Conservation (phyloP, 2,329 filamentous ascomycete species). For the Colletotrichum sojae region DNA sequence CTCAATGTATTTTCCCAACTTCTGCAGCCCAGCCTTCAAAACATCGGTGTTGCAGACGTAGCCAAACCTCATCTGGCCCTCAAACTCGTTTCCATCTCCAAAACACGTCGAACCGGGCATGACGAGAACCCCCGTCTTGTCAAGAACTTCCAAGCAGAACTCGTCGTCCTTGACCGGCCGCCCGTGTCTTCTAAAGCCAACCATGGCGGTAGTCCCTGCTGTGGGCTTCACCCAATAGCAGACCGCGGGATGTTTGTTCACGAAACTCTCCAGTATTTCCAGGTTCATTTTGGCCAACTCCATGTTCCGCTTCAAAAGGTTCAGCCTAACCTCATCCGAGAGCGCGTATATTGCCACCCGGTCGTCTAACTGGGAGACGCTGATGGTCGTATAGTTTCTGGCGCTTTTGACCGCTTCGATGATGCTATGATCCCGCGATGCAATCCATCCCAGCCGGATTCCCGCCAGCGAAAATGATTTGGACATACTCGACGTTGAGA, state of each 20-base stretch:
- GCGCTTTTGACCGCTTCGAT: slow-evolving; percentile 75
- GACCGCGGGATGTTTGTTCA: slow-evolving; percentile 73
- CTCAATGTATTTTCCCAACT: slow-evolving; percentile 57
- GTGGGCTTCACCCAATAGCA: slow-evolving; percentile 81
- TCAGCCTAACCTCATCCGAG: slow-evolving; percentile 58
- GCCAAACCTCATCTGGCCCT: slow-evolving; percentile 82
- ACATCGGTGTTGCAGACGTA: slow-evolving; percentile 80
- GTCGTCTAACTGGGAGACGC: slow-evolving; percentile 85
- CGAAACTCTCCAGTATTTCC: slow-evolving; percentile 74
- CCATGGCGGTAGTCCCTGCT: slow-evolving; percentile 84
- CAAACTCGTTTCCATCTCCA: slow-evolving; percentile 75
- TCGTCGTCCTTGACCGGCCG: slow-evolving; percentile 77
- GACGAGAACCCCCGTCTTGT: slow-evolving; percentile 80
- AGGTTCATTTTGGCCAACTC: slow-evolving; percentile 77
- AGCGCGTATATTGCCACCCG: slow-evolving; percentile 82
- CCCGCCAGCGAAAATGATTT: slow-evolving; percentile 89
- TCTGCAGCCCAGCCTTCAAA: slow-evolving; percentile 75
- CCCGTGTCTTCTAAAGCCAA: slow-evolving; percentile 75
- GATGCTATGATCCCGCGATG: slow-evolving; percentile 72
- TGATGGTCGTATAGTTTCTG: slow-evolving; percentile 88
- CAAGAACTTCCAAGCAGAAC: slow-evolving; percentile 78
- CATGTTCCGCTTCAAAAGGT: slow-evolving; percentile 71
- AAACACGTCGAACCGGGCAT: slow-evolving; percentile 82
- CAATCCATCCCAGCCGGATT: slow-evolving; percentile 86
- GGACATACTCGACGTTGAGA: slow-evolving; percentile 87